Evolutionary conservation across 2,329 filamentous ascomycete species (phyloP).

Genomic region (Aspergillus fumigatiaffinis): DNA sequence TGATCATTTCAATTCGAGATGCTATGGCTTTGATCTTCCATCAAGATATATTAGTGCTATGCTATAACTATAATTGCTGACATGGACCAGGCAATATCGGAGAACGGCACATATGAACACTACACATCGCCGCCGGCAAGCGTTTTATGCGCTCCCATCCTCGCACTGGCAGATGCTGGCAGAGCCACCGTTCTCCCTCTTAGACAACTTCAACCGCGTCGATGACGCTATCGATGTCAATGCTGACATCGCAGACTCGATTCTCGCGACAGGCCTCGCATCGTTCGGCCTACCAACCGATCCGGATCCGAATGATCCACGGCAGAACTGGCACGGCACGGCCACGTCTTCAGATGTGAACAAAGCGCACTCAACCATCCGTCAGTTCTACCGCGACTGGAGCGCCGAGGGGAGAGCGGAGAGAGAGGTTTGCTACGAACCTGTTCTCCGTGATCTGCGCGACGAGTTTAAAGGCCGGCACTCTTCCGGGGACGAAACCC

Average conservation of each 20-base stretch:
- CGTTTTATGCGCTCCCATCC: constrained; percentile 86
- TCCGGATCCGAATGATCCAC: constrained; percentile 36
- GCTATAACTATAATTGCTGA: neutral
- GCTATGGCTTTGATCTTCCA: neutral
- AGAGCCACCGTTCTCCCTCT: constrained; percentile 73
- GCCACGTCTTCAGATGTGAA: constrained; percentile 74
- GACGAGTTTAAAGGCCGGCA: constrained; percentile 38
- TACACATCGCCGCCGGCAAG: constrained; percentile 83
- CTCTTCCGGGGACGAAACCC: constrained; percentile 44
- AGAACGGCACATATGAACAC: constrained; percentile 82
- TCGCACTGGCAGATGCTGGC: constrained; percentile 80
- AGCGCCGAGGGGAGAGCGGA: constrained; percentile 71
- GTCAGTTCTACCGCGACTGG: constrained; percentile 96
- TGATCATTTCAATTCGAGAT: neutral
- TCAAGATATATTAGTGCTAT: neutral
- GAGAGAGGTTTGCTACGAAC: constrained; percentile 71
- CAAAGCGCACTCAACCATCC: constrained; percentile 86
- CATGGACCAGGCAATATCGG: constrained; percentile 70
- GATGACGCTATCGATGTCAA: constrained; percentile 89
- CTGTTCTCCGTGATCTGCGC: constrained; percentile 64
- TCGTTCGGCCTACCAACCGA: constrained; percentile 58
- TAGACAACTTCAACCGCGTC: constrained; percentile 71
- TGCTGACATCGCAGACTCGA: constrained; percentile 73
- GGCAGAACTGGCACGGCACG: constrained; percentile 62
- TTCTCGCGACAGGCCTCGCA: constrained; percentile 65